Conservation (phyloP, 2,329 filamentous ascomycete genomes). For the Stemphylium vesicarium region DNA sequence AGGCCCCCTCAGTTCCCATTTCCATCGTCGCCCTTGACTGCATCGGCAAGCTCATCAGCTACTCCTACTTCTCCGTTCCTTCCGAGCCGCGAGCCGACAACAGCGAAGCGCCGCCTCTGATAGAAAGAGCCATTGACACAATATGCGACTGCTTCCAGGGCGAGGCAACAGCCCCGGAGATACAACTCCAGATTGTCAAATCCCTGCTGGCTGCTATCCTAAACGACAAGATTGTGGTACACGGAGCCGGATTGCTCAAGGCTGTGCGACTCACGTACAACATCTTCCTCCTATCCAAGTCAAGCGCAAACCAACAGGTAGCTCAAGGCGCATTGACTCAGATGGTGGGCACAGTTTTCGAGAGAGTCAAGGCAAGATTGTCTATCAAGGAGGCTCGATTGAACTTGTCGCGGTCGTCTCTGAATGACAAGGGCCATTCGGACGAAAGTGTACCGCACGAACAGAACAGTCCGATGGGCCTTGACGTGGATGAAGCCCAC, state of each 20-base stretch:
- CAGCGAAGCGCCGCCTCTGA: slow-evolving; percentile 70
- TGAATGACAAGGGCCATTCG: slow-evolving; percentile 45
- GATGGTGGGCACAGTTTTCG: slow-evolving; percentile 98
- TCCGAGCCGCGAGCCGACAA: slow-evolving; percentile 49
- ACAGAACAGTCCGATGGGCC: slow-evolving; percentile 29
- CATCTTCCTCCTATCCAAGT: slow-evolving; percentile 95
- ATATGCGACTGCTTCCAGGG: slow-evolving; percentile 99
- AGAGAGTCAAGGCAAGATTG: slow-evolving; percentile 85
- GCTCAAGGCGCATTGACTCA: slow-evolving; percentile 96
- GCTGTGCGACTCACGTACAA: slow-evolving; percentile 98
- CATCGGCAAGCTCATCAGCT: slow-evolving; percentile 98
- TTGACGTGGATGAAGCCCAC: slow-evolving; percentile 41
- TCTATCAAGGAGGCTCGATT: slow-evolving; percentile 84
- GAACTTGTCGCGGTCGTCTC: slow-evolving; percentile 57
- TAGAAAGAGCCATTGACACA: slow-evolving; percentile 96
- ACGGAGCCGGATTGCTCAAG: slow-evolving; percentile 93
- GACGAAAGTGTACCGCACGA: slow-evolving; percentile 42
- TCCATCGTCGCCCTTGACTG: slow-evolving; percentile 93
- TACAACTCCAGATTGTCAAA: slow-evolving; percentile 98
- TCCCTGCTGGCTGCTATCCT: slow-evolving; percentile 92
- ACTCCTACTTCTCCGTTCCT: slow-evolving; percentile 91
- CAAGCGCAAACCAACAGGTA: slow-evolving; percentile 92
- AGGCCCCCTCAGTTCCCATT: slow-evolving; percentile 81
- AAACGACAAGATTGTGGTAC: slow-evolving; percentile 98
- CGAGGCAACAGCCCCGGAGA: slow-evolving; percentile 87